Evolutionary conservation across 2,329 filamentous ascomycete genomes (phyloP).

Genomic region (Coniochaeta prunicola): DNA sequence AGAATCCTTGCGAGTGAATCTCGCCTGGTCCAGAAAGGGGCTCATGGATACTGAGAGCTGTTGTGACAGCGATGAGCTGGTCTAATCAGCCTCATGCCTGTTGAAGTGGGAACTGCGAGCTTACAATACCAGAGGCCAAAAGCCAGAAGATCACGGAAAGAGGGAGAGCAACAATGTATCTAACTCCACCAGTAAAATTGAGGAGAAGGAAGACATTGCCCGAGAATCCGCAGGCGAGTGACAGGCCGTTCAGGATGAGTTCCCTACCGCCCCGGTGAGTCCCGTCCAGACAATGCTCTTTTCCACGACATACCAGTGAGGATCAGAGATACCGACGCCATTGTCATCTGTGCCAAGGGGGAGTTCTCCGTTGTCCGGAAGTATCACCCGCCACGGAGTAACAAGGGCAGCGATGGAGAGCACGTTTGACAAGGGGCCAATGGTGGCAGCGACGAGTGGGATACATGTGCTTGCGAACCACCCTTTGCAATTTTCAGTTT

Average conservation of each 20-base stretch:
- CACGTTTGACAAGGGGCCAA: slow-evolving; percentile 65
- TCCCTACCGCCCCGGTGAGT: slow-evolving; percentile 29
- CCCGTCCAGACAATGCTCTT: neutral
- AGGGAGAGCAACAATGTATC: slow-evolving; percentile 62
- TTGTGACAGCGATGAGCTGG: slow-evolving; percentile 50
- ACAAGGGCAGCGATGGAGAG: slow-evolving; percentile 61
- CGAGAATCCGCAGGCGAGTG: slow-evolving; percentile 54
- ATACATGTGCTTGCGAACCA: slow-evolving; percentile 34
- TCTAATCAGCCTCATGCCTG: slow-evolving; percentile 4
- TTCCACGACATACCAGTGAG: slow-evolving; percentile 42
- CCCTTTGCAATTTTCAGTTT: slow-evolving; percentile 18
- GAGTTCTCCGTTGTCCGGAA: slow-evolving; percentile 36
- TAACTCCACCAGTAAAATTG: slow-evolving; percentile 60
- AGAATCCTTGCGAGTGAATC: slow-evolving; percentile 75
- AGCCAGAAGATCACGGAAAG: slow-evolving; percentile 62
- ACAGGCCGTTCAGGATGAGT: slow-evolving; percentile 56
- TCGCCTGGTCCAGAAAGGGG: slow-evolving; percentile 14
- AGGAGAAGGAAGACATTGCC: slow-evolving; percentile 62
- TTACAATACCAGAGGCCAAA: slow-evolving; percentile 49
- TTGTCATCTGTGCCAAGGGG: slow-evolving; percentile 36
- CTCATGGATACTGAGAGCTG: slow-evolving; percentile 47
- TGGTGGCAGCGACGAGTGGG: slow-evolving; percentile 57
- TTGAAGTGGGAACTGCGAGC: slow-evolving; percentile 12
- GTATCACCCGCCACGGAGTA: slow-evolving; percentile 50
- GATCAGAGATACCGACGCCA: slow-evolving; percentile 49